Conservation (phyloP, 495 filamentous ascomycete species). For the Tuber calosporum region DNA sequence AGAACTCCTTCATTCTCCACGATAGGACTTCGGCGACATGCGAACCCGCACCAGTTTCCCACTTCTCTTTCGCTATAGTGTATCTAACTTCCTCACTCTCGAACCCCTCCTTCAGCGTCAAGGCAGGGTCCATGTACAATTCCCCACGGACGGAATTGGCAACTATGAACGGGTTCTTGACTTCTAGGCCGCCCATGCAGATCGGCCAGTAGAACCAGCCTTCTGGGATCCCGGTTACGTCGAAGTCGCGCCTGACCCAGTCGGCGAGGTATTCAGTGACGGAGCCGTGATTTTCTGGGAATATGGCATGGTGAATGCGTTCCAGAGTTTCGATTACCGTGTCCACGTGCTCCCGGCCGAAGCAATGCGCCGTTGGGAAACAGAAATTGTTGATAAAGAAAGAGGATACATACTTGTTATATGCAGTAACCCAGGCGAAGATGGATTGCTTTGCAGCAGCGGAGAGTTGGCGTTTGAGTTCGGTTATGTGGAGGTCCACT, state of each 20-base stretch:
- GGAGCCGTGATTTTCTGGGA: slow-evolving; percentile 44
- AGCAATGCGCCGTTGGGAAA: slow-evolving; percentile 54
- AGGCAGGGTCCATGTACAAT: slow-evolving; percentile 17
- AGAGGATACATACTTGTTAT: slow-evolving; percentile 57
- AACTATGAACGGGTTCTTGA: slow-evolving; percentile 41
- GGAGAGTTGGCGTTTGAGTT: slow-evolving; percentile 54
- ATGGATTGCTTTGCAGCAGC: slow-evolving; percentile 50
- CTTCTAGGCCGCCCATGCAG: slow-evolving; percentile 41
- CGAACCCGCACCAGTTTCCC: slow-evolving; percentile 12
- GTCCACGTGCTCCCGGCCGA: slow-evolving; percentile 58
- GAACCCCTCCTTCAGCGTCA: neutral
- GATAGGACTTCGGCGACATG: neutral
- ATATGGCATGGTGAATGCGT: slow-evolving; percentile 55
- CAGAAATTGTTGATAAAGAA: slow-evolving; percentile 65
- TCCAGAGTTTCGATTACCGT: slow-evolving; percentile 55
- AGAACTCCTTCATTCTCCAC: neutral
- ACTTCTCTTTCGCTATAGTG: slow-evolving; percentile 7
- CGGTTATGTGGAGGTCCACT: slow-evolving; percentile 57
- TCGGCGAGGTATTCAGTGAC: slow-evolving; percentile 55
- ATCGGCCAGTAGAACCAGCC: slow-evolving; percentile 56
- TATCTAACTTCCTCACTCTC: neutral
- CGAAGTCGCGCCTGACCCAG: slow-evolving; percentile 52
- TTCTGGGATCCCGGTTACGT: slow-evolving; percentile 53
- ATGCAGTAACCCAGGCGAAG: slow-evolving; percentile 59
- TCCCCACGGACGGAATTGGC: slow-evolving; percentile 34